Base-by-base conservation (phyloP, 2,329 filamentous ascomycete genomes). In the Fusarium albosuccineum region DNA sequence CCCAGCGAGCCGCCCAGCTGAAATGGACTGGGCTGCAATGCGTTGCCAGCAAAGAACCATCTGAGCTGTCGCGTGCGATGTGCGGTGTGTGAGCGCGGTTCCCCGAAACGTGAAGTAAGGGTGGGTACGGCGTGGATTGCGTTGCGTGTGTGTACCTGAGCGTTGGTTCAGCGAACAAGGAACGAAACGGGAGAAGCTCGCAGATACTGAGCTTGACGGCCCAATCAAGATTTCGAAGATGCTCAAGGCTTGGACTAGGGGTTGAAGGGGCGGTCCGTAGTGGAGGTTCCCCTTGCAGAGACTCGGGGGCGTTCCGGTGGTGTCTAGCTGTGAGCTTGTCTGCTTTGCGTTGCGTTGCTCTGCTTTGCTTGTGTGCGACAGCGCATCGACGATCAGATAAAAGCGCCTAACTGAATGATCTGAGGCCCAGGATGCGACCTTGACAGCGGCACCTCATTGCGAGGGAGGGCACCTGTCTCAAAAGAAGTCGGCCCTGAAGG, bases 261-360 rank as follows among this genome's bases (percentile, higher is more conserved):
- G 46, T 67, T 57, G 51, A 60, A 64, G 66, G 66, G 66, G 55
- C 66, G 66, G 62, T 64, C 66, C 66, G 66, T 30, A 40, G 66
- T 69, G 66, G 66, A 69, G 58, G 66, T 53, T 59, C 66, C 66
- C 66, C 66, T 64, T 68, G 66, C 66, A 69, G 66, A 63, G 44
- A 50, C 54, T 57, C 22, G 59, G 66, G 55, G 59, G 50, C 54
- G 57, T 66, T 62, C 66, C 62, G 66, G 44, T 63, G 60, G 62
- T 66, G 53, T 62, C 49, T 52, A 57, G 55, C 33, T 63, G 53
- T 49, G 30, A 45, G 42, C 42, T 30, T 49, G 45, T 49, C 14
- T 26, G 17, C 17, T 44, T 14, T 30, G 17, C 22, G 22, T 22
- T 22, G 22, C 22, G 22, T 22, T 22, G 4, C 22, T 49, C 14